These are phyloP conservation scores for Aspergillus arachidicola DNA, from an alignment of 2,329 filamentous ascomycete species.

Conservation along the genomic window DNA sequence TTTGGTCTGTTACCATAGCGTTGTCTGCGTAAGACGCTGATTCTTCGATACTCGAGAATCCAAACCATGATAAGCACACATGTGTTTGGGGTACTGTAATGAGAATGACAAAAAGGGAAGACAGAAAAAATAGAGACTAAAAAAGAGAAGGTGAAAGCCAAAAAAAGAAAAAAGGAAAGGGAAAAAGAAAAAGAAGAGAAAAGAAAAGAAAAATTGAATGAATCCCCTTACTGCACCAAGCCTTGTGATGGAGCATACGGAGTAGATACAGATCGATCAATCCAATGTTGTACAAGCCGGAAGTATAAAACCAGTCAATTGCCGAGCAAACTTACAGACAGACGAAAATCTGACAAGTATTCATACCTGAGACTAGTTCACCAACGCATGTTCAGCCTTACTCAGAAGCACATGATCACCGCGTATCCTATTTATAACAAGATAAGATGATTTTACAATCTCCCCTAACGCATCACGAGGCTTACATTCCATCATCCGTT, in stretches of 20 bases:
- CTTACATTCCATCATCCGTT: neutral
- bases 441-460: neutral
- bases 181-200: too few species aligned
- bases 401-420: neutral
- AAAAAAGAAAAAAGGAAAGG: too few species aligned
- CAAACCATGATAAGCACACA: neutral
- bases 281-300: neutral
- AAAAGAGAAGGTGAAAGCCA: neutral
- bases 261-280: neutral
- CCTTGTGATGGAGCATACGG: neutral
- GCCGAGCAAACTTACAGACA: neutral
- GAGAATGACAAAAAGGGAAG: neutral
- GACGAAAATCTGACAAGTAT: neutral
- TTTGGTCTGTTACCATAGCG: neutral
- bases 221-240: neutral
- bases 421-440: neutral
- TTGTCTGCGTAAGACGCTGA: neutral
- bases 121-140: neutral
- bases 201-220: too few species aligned
- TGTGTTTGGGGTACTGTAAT: neutral
- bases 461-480: neutral
- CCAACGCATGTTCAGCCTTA: neutral
- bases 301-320: neutral
- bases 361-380: neutral
- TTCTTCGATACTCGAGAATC: neutral